Percentiles rank a stretch among this genome's conserved stretches.
phyloP scores from a whole-genome alignment of 1,284 basidiomycete species.

The Papiliotrema flavescens region DNA sequence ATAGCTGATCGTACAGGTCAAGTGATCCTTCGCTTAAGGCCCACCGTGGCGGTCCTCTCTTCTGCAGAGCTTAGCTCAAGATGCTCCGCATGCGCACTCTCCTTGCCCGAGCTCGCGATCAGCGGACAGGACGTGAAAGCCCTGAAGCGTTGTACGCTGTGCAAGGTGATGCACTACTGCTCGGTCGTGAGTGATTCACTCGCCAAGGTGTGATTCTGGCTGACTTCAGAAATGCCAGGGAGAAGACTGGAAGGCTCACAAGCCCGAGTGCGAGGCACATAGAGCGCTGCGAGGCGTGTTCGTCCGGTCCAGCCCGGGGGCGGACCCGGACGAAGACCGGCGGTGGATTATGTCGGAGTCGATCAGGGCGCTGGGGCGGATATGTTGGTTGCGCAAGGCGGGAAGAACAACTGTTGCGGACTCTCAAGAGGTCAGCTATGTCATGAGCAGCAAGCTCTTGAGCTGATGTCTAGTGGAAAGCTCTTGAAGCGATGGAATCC shows the following conservation, averaged over 20 bases:
- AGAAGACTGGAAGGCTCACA: slow-evolving; percentile 71
- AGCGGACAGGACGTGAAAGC: slow-evolving; percentile 5
- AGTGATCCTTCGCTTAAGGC: slow-evolving; percentile 57
- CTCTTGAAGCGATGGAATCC: slow-evolving; percentile 68
- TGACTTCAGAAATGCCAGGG: slow-evolving; percentile 65
- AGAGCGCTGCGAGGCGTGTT: slow-evolving; percentile 40
- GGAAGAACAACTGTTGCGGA: slow-evolving; percentile 40
- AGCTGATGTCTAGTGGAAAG: slow-evolving; percentile 17
- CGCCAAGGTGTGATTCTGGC: not conserved
- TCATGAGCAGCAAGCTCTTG: not conserved
- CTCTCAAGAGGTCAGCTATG: slow-evolving; percentile 59
- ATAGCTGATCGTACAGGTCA: slow-evolving; percentile 53
- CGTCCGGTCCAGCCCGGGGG: slow-evolving; percentile 5
- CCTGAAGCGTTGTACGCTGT: slow-evolving; percentile 65
- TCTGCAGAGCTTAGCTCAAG: slow-evolving; percentile 58
- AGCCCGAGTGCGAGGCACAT: slow-evolving; percentile 69
- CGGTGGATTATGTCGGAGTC: slow-evolving; percentile 58
- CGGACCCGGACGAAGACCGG: slow-evolving; percentile 11
- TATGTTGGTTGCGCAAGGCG: slow-evolving; percentile 64
- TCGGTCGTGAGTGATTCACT: slow-evolving; percentile 54
- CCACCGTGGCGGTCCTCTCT: slow-evolving; percentile 65
- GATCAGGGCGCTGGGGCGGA: slow-evolving; percentile 68
- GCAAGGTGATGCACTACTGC: slow-evolving; percentile 69
- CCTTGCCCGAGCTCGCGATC: slow-evolving; percentile 23
- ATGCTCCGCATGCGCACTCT: slow-evolving; percentile 65